These are phyloP conservation scores for Iberis pinnata DNA, from an alignment of 345 rosid genomes.

Conservation along the genomic window DNA sequence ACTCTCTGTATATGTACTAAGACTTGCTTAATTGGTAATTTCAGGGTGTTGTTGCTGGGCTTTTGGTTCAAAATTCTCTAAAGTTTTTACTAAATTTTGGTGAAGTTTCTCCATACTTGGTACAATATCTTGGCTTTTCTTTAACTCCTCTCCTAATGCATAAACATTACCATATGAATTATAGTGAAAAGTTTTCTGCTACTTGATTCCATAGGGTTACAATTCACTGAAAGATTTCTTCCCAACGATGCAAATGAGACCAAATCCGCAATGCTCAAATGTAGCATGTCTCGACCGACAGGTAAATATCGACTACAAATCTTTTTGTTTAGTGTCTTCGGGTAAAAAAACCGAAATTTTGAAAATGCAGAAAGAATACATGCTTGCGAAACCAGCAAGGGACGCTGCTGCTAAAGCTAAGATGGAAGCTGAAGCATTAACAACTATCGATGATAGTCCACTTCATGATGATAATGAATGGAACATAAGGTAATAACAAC, in stretches of 20 bases:
- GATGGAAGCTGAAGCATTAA: conserved; percentile 58
- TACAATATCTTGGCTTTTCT: conserved; percentile 30
- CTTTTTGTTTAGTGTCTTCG: conserved; percentile 5
- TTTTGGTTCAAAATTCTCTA: conserved; percentile 82
- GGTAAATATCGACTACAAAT: conserved; percentile 32
- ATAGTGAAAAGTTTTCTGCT: conserved; percentile 12
- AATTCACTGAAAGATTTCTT: conserved; percentile 91
- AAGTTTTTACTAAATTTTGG: conserved; percentile 82
- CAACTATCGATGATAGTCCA: conserved; percentile 40
- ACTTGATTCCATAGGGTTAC: conserved; percentile 61
- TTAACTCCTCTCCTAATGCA: neutral
- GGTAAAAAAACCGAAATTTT: neutral
- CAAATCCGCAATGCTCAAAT: conserved; percentile 91
- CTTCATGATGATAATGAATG: conserved; percentile 87
- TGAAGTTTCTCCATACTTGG: conserved; percentile 81
- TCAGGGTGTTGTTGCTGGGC: conserved; percentile 97
- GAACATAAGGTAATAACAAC: conserved; percentile 77
- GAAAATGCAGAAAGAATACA: conserved; percentile 62
- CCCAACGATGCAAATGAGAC: conserved; percentile 95
- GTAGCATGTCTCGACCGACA: conserved; percentile 83
- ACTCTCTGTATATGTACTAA: neutral
- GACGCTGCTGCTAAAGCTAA: conserved; percentile 91
- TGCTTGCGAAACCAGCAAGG: conserved; percentile 67
- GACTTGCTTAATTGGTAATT: conserved; percentile 17
- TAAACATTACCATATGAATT: neutral